These are phyloP conservation scores for Xylaria sp. DNA, from an alignment of 2,329 filamentous ascomycete genomes.

Conservation along the genomic window DNA sequence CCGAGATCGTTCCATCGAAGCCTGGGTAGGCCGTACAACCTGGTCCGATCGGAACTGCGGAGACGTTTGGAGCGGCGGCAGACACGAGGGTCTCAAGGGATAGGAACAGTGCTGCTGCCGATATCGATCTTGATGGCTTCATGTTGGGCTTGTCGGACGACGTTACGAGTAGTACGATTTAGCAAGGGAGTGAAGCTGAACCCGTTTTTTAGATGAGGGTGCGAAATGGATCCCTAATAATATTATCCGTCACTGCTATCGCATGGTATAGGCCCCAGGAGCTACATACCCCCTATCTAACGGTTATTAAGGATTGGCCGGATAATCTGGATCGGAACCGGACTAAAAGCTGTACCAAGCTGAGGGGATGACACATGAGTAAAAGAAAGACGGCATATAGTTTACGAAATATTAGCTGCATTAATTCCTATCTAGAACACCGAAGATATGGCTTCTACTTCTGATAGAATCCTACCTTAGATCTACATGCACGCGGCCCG, in stretches of 20 bases:
- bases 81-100: neutral
- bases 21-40: slow-evolving; percentile 17
- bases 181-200: too few relatives aligned
- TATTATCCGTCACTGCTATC: neutral
- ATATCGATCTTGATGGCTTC: neutral
- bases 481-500: too few relatives aligned
- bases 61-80: slow-evolving; percentile 12
- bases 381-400: neutral
- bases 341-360: neutral
- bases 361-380: neutral
- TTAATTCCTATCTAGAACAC: too few relatives aligned
- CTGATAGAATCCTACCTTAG: too few relatives aligned
- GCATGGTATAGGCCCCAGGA: neutral
- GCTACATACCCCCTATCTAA: neutral
- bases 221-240: neutral
- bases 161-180: neutral
- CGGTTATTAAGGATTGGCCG: neutral
- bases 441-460: too few relatives aligned
- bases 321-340: neutral
- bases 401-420: neutral
- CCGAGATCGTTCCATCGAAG: slow-evolving; percentile 6
- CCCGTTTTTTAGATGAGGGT: too few relatives aligned
- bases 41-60: slow-evolving; percentile 10
- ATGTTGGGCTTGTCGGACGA: neutral
- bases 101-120: neutral